Conservation (phyloP, 2,329 filamentous ascomycete genomes). For the Juglanconis sp. region DNA sequence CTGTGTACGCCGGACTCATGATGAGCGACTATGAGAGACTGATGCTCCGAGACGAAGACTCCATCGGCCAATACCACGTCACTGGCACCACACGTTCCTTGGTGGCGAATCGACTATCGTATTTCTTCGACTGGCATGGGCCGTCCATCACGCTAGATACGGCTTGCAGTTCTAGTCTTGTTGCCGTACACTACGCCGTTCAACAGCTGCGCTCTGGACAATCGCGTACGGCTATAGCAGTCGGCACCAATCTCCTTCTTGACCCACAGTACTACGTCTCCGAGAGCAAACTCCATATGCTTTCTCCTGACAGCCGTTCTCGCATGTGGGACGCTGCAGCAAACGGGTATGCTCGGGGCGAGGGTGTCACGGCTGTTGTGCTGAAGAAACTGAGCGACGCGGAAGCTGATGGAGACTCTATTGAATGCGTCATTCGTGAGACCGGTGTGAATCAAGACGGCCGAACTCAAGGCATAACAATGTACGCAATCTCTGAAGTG, state of each 20-base stretch:
- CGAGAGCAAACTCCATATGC: not conserved
- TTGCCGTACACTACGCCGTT: conserved; percentile 37
- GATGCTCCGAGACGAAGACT: conserved; percentile 15
- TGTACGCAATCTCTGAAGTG: no score
- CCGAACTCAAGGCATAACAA: no score
- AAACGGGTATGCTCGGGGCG: conserved; percentile 55
- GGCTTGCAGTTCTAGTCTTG: conserved; percentile 38
- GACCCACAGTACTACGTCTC: conserved; percentile 14
- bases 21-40: not conserved
- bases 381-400: conserved; percentile 50
- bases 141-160: conserved; percentile 41
- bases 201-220: conserved; percentile 30
- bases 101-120: conserved; percentile 35
- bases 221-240: conserved; percentile 29
- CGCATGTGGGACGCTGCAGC: conserved; percentile 46
- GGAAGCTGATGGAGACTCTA: conserved; percentile 44
- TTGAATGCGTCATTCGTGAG: conserved; percentile 45
- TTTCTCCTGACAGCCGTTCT: not conserved
- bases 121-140: conserved; percentile 37
- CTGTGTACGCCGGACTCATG: not conserved
- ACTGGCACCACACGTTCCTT: conserved; percentile 31
- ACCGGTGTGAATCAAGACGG: no score
- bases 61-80: conserved; percentile 24
- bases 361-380: conserved; percentile 49
- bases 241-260: conserved; percentile 33